Conservation (phyloP, 2,329 filamentous ascomycete species). For the Claviceps fusiformis region DNA sequence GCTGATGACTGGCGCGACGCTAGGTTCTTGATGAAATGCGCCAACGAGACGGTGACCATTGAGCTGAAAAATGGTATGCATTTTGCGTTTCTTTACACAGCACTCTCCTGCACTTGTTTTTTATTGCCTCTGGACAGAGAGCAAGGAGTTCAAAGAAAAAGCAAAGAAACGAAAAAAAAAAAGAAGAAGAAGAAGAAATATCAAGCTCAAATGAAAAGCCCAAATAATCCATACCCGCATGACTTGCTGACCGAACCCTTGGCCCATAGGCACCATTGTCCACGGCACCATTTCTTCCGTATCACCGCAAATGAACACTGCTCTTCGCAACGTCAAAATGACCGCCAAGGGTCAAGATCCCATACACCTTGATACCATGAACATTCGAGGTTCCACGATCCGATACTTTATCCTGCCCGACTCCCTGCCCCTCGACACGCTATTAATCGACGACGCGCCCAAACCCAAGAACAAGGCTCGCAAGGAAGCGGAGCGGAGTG, state of each 20-base stretch:
- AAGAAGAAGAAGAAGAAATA: neutral
- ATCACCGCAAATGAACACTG: slow-evolving; percentile 97
- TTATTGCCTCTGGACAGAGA: neutral
- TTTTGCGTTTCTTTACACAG: neutral
- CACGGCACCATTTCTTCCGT: slow-evolving; percentile 95
- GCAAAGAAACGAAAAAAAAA: too few relatives aligned
- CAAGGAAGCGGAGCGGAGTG: slow-evolving; percentile 64
- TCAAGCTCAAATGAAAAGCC: too few relatives aligned
- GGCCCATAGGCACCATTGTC: slow-evolving; percentile 69
- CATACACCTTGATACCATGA: slow-evolving; percentile 85
- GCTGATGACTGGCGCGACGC: slow-evolving; percentile 1
- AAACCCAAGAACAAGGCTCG: slow-evolving; percentile 99
- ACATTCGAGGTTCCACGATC: slow-evolving; percentile 90
- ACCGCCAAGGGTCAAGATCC: slow-evolving; percentile 78
- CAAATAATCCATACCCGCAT: neutral
- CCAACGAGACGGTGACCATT: slow-evolving; percentile 96
- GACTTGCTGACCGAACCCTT: neutral
- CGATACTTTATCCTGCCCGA: slow-evolving; percentile 95
- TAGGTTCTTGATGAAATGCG: slow-evolving; percentile 98
- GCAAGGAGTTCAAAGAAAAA: too few relatives aligned
- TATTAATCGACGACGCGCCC: slow-evolving; percentile 89
- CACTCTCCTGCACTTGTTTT: neutral
- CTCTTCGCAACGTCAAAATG: slow-evolving; percentile 93
- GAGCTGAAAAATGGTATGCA: slow-evolving; percentile 87
- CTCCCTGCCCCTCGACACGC: slow-evolving; percentile 83